Evolutionary conservation across 305 asterid genomes (phyloP).

Genomic region (Caryopteris hybrid): DNA sequence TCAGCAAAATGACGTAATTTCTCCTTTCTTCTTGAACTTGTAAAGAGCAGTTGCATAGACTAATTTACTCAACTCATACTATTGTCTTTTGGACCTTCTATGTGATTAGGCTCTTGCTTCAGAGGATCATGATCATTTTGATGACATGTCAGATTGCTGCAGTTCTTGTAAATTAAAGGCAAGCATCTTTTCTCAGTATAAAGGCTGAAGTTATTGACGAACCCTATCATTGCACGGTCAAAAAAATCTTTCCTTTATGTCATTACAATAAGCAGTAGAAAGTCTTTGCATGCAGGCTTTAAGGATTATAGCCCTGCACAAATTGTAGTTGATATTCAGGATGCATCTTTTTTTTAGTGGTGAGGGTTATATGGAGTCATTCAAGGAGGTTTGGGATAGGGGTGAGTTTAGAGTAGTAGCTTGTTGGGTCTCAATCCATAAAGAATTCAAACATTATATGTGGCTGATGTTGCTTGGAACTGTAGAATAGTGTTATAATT

Average conservation of each 20-base stretch:
- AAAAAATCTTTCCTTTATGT: background rate
- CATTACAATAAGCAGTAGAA: background rate
- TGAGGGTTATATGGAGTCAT: conserved; percentile 1
- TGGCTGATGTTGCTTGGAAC: no score
- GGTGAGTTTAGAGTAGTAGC: background rate
- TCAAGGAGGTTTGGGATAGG: background rate
- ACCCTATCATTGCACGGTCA: conserved; percentile 5
- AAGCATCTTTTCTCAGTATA: conserved; percentile 20
- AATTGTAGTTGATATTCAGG: conserved; percentile 3
- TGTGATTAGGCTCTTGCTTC: conserved; percentile 48
- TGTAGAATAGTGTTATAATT: background rate
- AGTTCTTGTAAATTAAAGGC: conserved; percentile 71
- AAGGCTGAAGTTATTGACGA: background rate
- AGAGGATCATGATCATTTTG: conserved; percentile 31
- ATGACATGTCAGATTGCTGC: conserved; percentile 51
- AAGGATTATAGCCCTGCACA: conserved; percentile 11
- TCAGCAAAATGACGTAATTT: conserved; percentile 52
- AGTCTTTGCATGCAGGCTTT: conserved; percentile 2
- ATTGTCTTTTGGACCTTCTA: conserved; percentile 17
- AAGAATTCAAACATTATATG: background rate
- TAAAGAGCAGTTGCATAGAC: background rate
- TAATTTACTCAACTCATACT: conserved; percentile 20
- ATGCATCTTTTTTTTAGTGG: background rate
- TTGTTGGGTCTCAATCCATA: background rate
- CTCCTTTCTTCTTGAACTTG: conserved; percentile 20